Base-by-base conservation (phyloP, 2,329 filamentous ascomycete genomes). In the Fusarium irregulare region DNA sequence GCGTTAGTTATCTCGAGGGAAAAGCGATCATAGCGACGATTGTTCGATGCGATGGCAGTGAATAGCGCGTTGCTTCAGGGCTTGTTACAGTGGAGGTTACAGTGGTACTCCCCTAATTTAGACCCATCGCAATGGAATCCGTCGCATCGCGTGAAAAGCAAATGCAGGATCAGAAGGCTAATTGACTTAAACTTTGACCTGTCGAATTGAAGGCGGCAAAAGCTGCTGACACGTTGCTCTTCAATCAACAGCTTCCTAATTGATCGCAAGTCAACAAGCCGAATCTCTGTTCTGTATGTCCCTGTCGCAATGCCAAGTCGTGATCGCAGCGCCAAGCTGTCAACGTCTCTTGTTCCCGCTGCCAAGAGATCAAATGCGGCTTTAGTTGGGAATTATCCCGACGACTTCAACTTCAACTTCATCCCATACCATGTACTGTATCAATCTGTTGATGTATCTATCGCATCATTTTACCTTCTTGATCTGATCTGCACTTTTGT, bases 301-400 rank as follows among this genome's bases (percentile, higher is more conserved):
- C 18, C 20, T 11, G n/a, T 45, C 8, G 21, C 20, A 11, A 25
- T 65, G 62, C 62, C 62, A 65, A 65, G 62, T 54, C 27, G 13
- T 10, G 25, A 45, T 40, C 23, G 13, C 40, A 25, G 28, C 28
- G 63, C 63, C 63, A 66, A 66, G 63, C 61, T 60, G 63, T 49
- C 61, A 59, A 32, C n/a, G 20, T 9, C 18, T 18, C 48, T 25
- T 20, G 2, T 12, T n/a, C 18, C 42, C 37, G 42, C 25, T 60
- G 63, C 63, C 63, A 66, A 66, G 63, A 60, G 54, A 60, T 28
- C 46, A 60, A 60, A 23, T 13, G 12, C 54, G 63, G 63, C 16
- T 66, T 42, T 64, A 64, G n/a, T 37, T n/a, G 21, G 40, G 62
- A 41, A 58, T 51, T 65, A 37, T 30, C 20, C 25, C 37, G 9